A percentile compares a stretch with the other conserved stretches of the same genome.
Evolutionary conservation across 345 rosid genomes (phyloP).

Genomic region (Pistacia atlantica): DNA sequence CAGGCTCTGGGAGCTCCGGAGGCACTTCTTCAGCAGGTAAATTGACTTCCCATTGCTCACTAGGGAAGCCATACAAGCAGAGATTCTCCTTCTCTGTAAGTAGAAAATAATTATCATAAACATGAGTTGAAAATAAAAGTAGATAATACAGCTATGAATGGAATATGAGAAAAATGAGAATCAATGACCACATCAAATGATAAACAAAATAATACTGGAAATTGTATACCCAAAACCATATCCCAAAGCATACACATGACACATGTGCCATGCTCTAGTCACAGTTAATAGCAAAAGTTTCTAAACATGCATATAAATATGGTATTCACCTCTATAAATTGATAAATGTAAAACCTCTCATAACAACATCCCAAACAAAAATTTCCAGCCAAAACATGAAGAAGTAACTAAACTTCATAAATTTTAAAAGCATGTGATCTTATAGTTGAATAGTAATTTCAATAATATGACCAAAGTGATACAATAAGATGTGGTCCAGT

Average conservation of each 20-base stretch:
- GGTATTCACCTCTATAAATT: not conserved
- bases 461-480: not conserved
- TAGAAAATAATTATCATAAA: conserved; percentile 6
- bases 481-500: not conserved
- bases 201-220: not conserved
- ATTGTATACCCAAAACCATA: too few relatives aligned
- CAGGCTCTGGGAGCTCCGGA: conserved; percentile 95
- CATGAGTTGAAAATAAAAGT: not conserved
- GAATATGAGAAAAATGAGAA: not conserved
- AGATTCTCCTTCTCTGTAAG: conserved; percentile 83
- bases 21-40: conserved; percentile 98
- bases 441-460: not conserved
- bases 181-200: not conserved
- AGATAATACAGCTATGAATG: not conserved
- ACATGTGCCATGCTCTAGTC: not conserved
- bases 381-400: not conserved
- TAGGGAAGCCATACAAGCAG: conserved; percentile 81
- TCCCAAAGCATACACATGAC: not conserved
- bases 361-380: not conserved
- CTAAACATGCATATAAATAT: not conserved
- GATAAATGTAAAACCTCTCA: not conserved
- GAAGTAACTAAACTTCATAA: too few relatives aligned
- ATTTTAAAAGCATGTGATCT: too few relatives aligned
- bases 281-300: not conserved
- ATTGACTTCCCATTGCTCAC: conserved; percentile 89